phyloP scores from a whole-genome alignment of 2,329 filamentous ascomycete genomes.

The Phialemonium atrogriseum region DNA sequence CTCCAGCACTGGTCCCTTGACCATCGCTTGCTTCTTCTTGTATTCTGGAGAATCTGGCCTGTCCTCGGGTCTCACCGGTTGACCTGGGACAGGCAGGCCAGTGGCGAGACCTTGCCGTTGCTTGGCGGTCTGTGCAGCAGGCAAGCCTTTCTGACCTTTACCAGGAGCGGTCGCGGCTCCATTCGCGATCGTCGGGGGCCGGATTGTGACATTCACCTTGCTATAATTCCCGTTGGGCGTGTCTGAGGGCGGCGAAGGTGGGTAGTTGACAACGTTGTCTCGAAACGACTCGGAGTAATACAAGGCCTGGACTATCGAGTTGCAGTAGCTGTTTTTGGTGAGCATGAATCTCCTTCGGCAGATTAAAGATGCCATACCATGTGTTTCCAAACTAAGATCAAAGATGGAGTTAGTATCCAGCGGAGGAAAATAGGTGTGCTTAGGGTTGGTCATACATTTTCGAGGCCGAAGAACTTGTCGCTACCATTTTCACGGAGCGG shows the following conservation, averaged over 20 bases:
- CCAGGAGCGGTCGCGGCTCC: slow-evolving; percentile 26
- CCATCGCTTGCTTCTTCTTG: slow-evolving; percentile 93
- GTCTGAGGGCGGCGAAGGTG: slow-evolving; percentile 61
- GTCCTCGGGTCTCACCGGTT: slow-evolving; percentile 67
- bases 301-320: slow-evolving; percentile 94
- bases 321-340: slow-evolving; percentile 68
- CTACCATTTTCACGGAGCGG: slow-evolving; percentile 79
- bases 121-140: slow-evolving; percentile 46
- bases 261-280: slow-evolving; percentile 89
- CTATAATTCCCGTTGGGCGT: slow-evolving; percentile 51
- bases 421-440: slow-evolving; percentile 1
- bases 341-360: slow-evolving; percentile 2
- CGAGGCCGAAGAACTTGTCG: slow-evolving; percentile 96
- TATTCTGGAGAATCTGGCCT: slow-evolving; percentile 93
- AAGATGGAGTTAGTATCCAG: slow-evolving; percentile 24
- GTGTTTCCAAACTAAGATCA: slow-evolving; percentile 81
- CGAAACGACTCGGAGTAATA: slow-evolving; percentile 94
- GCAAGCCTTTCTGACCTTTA: slow-evolving; percentile 45
- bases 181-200: slow-evolving; percentile 46
- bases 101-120: slow-evolving; percentile 46
- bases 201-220: slow-evolving; percentile 53
- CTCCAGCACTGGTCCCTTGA: slow-evolving; percentile 79
- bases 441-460: slow-evolving; percentile 65
- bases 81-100: slow-evolving; percentile 41
- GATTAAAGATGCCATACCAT: slow-evolving; percentile 52